Conservation (phyloP, 2,329 filamentous ascomycete species). For the Aspergillus proliferans region DNA sequence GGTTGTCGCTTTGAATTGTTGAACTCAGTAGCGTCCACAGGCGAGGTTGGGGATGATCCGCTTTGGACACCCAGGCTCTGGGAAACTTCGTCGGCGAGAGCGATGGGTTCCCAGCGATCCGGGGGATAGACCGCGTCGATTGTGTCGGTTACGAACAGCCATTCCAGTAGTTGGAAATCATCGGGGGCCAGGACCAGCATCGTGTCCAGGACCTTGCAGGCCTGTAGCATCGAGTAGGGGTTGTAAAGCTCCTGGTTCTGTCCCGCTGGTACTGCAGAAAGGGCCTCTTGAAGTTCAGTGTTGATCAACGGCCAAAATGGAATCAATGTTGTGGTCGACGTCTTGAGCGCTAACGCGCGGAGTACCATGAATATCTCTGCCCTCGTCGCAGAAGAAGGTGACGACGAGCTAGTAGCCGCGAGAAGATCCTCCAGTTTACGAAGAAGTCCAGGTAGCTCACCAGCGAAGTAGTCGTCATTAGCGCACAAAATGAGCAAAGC, state of each 20-base stretch:
- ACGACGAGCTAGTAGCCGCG: slow-evolving; percentile 75
- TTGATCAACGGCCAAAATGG: slow-evolving; percentile 88
- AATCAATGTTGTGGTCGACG: slow-evolving; percentile 70
- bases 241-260: slow-evolving; percentile 70
- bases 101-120: slow-evolving; percentile 60
- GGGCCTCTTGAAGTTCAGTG: slow-evolving; percentile 71
- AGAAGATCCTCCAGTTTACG: slow-evolving; percentile 85
- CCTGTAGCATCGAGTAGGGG: slow-evolving; percentile 72
- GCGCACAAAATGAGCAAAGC: slow-evolving; percentile 72
- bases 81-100: slow-evolving; percentile 77
- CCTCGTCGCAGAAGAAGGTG: slow-evolving; percentile 81
- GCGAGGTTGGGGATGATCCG: slow-evolving; percentile 17
- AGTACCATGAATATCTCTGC: slow-evolving; percentile 87
- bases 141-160: slow-evolving; percentile 95
- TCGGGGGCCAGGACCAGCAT: slow-evolving; percentile 83
- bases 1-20: slow-evolving; percentile 31
- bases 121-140: slow-evolving; percentile 91
- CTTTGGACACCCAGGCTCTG: slow-evolving; percentile 59
- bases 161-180: slow-evolving; percentile 97
- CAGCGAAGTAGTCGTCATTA: slow-evolving; percentile 70
- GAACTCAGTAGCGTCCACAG: slow-evolving; percentile 24
- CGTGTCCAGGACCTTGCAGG: slow-evolving; percentile 86
- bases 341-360: slow-evolving; percentile 73
- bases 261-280: slow-evolving; percentile 66
- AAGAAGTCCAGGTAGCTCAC: slow-evolving; percentile 65